Percentiles rank a stretch among this genome's conserved stretches.
phyloP scores from a whole-genome alignment of 1,284 basidiomycete species.

The Apiotrichum gracile region DNA sequence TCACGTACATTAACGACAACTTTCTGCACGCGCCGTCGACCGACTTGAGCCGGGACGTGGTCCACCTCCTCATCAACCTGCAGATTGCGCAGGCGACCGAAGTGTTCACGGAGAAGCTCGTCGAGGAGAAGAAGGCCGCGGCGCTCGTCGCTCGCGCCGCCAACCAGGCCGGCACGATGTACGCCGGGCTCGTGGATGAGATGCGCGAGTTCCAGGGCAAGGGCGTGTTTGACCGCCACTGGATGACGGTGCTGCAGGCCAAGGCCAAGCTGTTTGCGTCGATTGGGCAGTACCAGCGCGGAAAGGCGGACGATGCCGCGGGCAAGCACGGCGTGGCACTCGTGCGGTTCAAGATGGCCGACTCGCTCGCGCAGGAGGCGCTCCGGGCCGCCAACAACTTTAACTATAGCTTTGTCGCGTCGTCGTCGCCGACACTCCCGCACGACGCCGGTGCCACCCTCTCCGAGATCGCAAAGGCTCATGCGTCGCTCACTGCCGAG shows the following conservation, averaged over 20 bases:
- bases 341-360: conserved; percentile 72
- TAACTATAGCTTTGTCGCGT: conserved; percentile 63
- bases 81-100: conserved; percentile 92
- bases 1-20: conserved; percentile 99
- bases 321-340: conserved; percentile 83
- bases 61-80: conserved; percentile 82
- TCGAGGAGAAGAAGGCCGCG: conserved; percentile 78
- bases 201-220: conserved; percentile 94
- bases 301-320: conserved; percentile 67
- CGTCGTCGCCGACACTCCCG: conserved; percentile 74
- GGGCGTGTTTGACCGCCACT: conserved; percentile 91
- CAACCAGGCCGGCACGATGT: conserved; percentile 74
- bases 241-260: conserved; percentile 64
- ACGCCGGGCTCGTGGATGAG: conserved; percentile 72
- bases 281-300: conserved; percentile 79
- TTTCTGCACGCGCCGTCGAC: conserved; percentile 98
- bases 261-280: conserved; percentile 88
- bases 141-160: conserved; percentile 79
- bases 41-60: conserved; percentile 86
- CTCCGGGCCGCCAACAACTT: conserved; percentile 65
- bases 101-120: conserved; percentile 92
- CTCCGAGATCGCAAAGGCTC: conserved; percentile 74
- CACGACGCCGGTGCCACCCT: conserved; percentile 75
- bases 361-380: conserved; percentile 79
- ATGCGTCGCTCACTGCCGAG: conserved; percentile 70